Base-by-base conservation (phyloP, 805 yeast species). In the Kodamaea hsintzibuensis region DNA sequence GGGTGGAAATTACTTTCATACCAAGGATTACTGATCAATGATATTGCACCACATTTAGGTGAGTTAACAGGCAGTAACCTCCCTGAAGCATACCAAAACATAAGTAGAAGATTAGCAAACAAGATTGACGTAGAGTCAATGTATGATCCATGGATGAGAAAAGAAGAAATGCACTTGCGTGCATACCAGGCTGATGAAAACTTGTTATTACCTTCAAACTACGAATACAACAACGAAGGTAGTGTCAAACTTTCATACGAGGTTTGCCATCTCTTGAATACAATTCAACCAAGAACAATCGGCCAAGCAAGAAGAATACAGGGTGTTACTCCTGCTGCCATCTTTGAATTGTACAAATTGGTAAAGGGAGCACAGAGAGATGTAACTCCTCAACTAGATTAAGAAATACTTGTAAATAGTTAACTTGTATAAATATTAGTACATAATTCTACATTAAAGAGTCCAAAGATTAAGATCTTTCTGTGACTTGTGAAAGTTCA, bases 271-370 rank as follows among this genome's bases (percentile, higher is more conserved):
- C 71, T 88, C 9, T 74, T 95, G 52, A 89, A 90, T 62, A 77
- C 79, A 9, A 84, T 90, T 13, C 86, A 89, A 57, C 99, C 99
- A 0, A 82, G 83, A 51, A 95, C 98, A 0, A 83, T 95, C 45
- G 98, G 98, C 0, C 98, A 95, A 67, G 98, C 98, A 0, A 80
- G 96, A 66, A 78, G 98, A 60, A 88, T 93, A 10, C 96, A 95
- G 63, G 98, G 99, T 0, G 85, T 95, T 1, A 93, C 98, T 0
- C 97, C 98, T 0, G 93, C 97, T 0, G 95, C 97, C 0, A 76
- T 90, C 14, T 88, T 91, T 58, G 96, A 89, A 64, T 76, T 92
- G 47, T 89, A 85, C 64, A 77, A 85, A 56, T 66, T 87, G 52
- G 78, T 78, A 6, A 73, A 68, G 52, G 65, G 70, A 17, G 65